Evolutionary conservation across 106 monocot genomes (phyloP), one percentile per base, ranked within the genome.

Genomic region (Phalaenopsis aphrodite): DNA sequence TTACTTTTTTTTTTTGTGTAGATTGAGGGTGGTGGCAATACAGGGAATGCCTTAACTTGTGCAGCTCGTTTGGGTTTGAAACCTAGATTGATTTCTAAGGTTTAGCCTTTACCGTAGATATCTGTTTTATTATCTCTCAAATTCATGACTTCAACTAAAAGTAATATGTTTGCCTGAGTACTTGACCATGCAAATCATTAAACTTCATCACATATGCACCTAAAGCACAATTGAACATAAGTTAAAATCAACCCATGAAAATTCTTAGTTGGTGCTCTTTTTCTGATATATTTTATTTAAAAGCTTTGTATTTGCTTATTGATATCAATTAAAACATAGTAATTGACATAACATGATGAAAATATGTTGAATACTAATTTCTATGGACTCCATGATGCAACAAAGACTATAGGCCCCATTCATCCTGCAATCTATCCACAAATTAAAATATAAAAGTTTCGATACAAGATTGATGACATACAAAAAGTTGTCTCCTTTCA

Each of bases 11-110:
- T 36, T 12, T 77, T 74, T 55, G 38, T 78, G 38, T 81, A 96
- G 96, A 89, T 96, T 8, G 91, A 91, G 83, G 98, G 98, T 74
- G 98, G 98, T 48, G 98, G 98, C 37, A 99, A 99, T 75, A 85
- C 83, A 0, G 98, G 94, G 37, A 94, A 94, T 84, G 89, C 98
- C 47, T 84, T 99, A 72, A 94, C 98, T 69, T 16, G 87, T 84
- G 94, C 91, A 17, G 90, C 94, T 80, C 92, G 94, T 39, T 82
- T 99, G 86, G 94, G 98, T 66, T 77, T 94, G 56, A 84, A 72
- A 38, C 88, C 98, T 69, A 92, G 92, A 39, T 6, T 93, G n/a
- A 93, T 99, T 17, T 89, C 94, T 41, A 99, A 99, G 94, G 98
- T 99, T 41, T 48, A 42, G 7, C 58, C 41, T 4, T 12, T n/a